phyloP scores from a whole-genome alignment of 129 eudicot genomes.

The Scalesia atractyloides region DNA sequence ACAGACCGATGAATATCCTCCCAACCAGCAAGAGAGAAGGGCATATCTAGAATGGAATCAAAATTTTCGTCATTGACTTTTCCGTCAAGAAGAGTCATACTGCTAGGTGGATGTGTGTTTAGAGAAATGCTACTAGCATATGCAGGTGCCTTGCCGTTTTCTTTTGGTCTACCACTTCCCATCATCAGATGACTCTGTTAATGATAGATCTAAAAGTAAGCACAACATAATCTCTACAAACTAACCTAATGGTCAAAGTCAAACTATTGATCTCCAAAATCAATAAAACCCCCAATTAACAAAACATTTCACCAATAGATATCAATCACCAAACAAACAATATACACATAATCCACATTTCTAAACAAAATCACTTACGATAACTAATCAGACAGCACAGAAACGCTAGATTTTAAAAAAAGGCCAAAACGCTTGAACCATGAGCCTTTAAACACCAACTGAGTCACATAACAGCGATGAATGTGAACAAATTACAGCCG shows the following conservation, averaged over 20 bases:
- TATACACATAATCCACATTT: conserved; percentile 5
- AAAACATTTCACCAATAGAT: not conserved
- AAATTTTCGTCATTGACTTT: conserved; percentile 29
- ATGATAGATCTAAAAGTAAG: conserved; percentile 3
- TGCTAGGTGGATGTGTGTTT: conserved; percentile 8
- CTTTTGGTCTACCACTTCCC: conserved; percentile 43
- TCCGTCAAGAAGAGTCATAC: conserved; percentile 20
- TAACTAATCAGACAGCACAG: not conserved
- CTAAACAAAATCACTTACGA: conserved; percentile 7
- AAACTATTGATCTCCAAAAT: not conserved
- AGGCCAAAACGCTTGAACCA: conserved; percentile 20
- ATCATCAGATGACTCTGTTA: conserved; percentile 36
- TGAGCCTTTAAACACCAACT: conserved; percentile 20
- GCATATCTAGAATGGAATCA: conserved; percentile 18
- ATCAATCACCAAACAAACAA: conserved; percentile 5
- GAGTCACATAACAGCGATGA: conserved; percentile 28
- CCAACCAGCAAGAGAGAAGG: conserved; percentile 20
- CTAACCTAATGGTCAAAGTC: not conserved
- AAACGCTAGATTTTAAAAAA: conserved; percentile 1
- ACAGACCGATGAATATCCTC: conserved; percentile 33
- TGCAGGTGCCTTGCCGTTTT: conserved; percentile 43
- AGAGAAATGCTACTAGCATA: conserved; percentile 21
- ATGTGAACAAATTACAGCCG: conserved; percentile 21
- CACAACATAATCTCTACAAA: not conserved
- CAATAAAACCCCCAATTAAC: not conserved